phyloP scores from a whole-genome alignment of 257 asterid genomes.

The Plantago elongata region DNA sequence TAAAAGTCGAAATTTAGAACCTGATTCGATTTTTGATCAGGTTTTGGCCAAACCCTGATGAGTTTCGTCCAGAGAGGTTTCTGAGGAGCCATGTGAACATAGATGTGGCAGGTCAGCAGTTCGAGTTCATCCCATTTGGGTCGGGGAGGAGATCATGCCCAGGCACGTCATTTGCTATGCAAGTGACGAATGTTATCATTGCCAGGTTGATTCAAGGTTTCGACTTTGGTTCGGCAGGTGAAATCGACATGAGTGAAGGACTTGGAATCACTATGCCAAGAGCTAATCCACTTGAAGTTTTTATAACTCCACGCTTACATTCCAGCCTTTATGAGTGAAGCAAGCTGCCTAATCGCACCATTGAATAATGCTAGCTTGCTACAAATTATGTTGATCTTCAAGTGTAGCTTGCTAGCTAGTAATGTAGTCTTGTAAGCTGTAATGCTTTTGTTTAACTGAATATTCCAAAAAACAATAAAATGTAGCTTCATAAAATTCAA shows the following conservation, averaged over 20 bases:
- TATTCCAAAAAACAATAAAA: no score
- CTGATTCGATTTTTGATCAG: neutral
- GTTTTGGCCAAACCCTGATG: slow-evolving; percentile 40
- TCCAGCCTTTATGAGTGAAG: slow-evolving; percentile 11
- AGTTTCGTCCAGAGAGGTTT: slow-evolving; percentile 46
- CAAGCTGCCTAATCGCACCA: no score
- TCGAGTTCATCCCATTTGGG: slow-evolving; percentile 55
- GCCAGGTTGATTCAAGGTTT: slow-evolving; percentile 54
- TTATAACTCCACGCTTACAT: slow-evolving; percentile 31
- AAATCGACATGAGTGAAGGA: slow-evolving; percentile 52
- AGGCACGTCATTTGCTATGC: slow-evolving; percentile 36
- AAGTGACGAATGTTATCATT: slow-evolving; percentile 36
- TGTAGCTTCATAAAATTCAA: no score
- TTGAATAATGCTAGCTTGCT: no score
- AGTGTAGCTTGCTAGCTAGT: no score
- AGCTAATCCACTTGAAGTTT: slow-evolving; percentile 31
- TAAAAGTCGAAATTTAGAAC: no score
- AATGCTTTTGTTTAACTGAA: no score
- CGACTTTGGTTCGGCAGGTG: slow-evolving; percentile 21
- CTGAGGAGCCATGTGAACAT: slow-evolving; percentile 29
- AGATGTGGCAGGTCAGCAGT: slow-evolving; percentile 36
- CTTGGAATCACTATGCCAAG: slow-evolving; percentile 37
- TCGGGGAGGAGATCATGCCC: slow-evolving; percentile 54
- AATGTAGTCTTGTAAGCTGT: no score
- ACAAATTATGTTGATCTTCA: no score